Evolutionary conservation across 192 early-diverging fungal genomes (phyloP), one percentile per base, ranked within the genome.

Genomic region (Entomortierella parvispora): DNA sequence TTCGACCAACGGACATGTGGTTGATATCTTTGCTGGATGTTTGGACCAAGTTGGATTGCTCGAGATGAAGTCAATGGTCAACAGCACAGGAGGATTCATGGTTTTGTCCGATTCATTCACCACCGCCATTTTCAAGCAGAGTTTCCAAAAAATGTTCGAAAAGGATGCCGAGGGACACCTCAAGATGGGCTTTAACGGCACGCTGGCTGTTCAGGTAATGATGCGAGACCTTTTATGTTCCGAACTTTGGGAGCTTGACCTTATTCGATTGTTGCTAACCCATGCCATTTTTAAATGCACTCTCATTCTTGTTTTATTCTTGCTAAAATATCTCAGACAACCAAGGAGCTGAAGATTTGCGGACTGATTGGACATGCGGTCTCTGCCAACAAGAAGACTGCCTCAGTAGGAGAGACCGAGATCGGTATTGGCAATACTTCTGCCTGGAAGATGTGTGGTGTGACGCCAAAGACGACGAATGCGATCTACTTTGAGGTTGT

Each of bases 1-100:
- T 17, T 87, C 97, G 14, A 87, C 90, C 34, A 93, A 95, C 37
- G 94, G 96, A 2, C 93, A 97, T 61, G 90, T 93, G 11, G 86
- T 99, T 37, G 97, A 99, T 83, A 93, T 99, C 29, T 99, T 98
- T 86, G 94, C 92, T 22, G 97, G 96, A n/a, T 98, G 95, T 62
- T 82, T 97, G 75, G 96, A 99, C 80, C 97, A 99, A 74, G 89
- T 99, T 65, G 97, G 97, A 20, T 79, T 98, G 64, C 90, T 96
- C 61, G 97, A 99, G 74, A 98, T 99, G 96, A 96, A 95, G 84
- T 86, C 84, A 7, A 86, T 99, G 72, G 89, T 90, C 18, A 97
- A 93, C 80, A 80, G 72, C 54, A 98, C 96, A 4, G 96, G 94
- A 68, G 97, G 97, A 34, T 87, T 82, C 70, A 97, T 99, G 90